A percentile compares a stretch with the other conserved stretches of the same genome.
Evolutionary conservation across 1,284 basidiomycete species (phyloP).

Genomic region (Sporisorium iseilematis-ciliati): DNA sequence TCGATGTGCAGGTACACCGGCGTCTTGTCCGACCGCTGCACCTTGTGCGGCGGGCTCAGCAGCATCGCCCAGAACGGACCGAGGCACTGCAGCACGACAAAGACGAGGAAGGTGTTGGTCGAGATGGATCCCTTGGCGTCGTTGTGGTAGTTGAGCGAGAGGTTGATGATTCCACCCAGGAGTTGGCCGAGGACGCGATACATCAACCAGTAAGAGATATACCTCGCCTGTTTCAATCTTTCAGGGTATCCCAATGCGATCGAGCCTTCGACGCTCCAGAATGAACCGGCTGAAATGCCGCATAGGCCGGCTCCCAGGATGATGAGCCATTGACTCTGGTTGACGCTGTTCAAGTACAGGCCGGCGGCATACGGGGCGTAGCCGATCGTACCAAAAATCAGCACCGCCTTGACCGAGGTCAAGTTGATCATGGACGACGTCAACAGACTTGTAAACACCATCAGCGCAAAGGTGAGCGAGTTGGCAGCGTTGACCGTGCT

Average conservation of each 20-base stretch:
- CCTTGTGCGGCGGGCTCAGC: conserved; percentile 67
- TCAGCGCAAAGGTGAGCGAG: conserved; percentile 68
- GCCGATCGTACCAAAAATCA: conserved; percentile 65
- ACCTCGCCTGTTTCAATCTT: conserved; percentile 61
- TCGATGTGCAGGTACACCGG: conserved; percentile 66
- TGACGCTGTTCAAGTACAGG: conserved; percentile 63
- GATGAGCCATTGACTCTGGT: conserved; percentile 66
- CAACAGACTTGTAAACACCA: conserved; percentile 67
- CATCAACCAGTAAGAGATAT: conserved; percentile 69
- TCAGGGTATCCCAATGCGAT: conserved; percentile 67
- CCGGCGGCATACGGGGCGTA: conserved; percentile 69
- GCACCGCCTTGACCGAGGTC: conserved; percentile 61
- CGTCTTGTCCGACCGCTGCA: conserved; percentile 69
- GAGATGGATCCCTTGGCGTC: conserved; percentile 64
- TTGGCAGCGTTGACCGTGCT: conserved; percentile 70
- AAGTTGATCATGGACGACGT: conserved; percentile 54
- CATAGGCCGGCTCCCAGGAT: conserved; percentile 70
- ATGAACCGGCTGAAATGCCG: conserved; percentile 68
- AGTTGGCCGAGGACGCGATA: conserved; percentile 65
- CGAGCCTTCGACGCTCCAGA: conserved; percentile 64
- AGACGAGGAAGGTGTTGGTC: conserved; percentile 70
- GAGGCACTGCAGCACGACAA: conserved; percentile 70
- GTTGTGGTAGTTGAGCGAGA: conserved; percentile 68
- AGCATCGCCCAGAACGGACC: conserved; percentile 68
- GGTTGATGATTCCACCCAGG: conserved; percentile 69